Evolutionary conservation across 768 basidiomycete genomes (phyloP).

Genomic region (Sporobolomyces phaffii): DNA sequence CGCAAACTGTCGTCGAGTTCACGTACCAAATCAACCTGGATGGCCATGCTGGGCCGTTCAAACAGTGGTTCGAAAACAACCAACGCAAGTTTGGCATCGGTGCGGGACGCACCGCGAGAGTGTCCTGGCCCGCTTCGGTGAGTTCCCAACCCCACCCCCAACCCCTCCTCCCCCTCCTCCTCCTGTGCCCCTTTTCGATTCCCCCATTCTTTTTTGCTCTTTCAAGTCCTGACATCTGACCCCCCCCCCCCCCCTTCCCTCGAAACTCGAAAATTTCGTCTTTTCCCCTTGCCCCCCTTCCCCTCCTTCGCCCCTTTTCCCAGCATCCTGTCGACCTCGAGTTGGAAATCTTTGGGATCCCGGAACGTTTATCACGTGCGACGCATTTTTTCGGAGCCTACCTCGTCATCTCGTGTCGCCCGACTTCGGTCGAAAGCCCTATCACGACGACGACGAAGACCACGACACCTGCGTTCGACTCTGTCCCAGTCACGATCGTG

Average conservation of each 20-base stretch:
- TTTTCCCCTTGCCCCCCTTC: no score
- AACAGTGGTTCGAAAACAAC: not conserved
- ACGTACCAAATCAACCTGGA: not conserved
- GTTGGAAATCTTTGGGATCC: not conserved
- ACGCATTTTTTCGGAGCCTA: not conserved
- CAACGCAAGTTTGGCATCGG: not conserved
- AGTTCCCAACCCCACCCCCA: no score
- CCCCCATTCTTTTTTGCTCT: no score
- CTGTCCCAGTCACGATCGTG: not conserved
- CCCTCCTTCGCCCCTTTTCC: constrained; percentile 44
- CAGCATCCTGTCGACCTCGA: constrained; percentile 43
- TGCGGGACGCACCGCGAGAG: not conserved
- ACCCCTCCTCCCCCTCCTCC: no score
- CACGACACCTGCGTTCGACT: not conserved
- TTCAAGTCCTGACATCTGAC: no score
- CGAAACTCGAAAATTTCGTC: no score
- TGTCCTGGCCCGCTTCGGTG: constrained; percentile 13
- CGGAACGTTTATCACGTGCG: not conserved
- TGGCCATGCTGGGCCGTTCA: no score
- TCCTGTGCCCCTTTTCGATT: no score
- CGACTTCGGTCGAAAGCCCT: no score
- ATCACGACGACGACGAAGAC: no score
- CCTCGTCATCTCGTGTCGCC: not conserved
- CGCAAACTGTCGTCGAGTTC: not conserved
- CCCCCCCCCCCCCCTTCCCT: no score